Percentiles rank a stretch among this genome's conserved stretches.
Evolutionary conservation across 169 alveolate genomes (phyloP).

Genomic region (Plasmodium reichenowi): DNA sequence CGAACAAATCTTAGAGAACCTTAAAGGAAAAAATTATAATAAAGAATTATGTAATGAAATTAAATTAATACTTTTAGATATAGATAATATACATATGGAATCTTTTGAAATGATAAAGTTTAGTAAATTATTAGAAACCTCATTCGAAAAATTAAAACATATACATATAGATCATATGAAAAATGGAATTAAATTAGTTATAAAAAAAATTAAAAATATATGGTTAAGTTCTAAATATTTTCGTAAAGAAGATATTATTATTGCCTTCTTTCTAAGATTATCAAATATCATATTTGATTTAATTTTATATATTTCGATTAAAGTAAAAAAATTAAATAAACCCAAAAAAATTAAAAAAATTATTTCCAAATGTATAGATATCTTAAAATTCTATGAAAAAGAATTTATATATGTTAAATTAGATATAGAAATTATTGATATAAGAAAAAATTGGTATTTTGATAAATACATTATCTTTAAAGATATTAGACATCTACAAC

Average conservation of each 20-base stretch:
- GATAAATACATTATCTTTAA: constrained; percentile 59
- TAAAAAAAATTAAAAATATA: constrained; percentile 61
- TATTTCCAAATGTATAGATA: constrained; percentile 63
- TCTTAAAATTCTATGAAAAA: constrained; percentile 69
- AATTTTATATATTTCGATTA: constrained; percentile 64
- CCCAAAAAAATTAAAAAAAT: constrained; percentile 60
- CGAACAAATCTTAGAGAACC: constrained; percentile 59
- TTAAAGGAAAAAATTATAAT: constrained; percentile 45
- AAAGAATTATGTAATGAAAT: constrained; percentile 66
- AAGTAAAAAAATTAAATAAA: constrained; percentile 48
- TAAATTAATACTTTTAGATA: constrained; percentile 34
- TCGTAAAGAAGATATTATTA: constrained; percentile 71
- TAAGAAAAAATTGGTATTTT: constrained; percentile 75
- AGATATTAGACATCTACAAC: constrained; percentile 64
- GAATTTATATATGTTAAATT: constrained; percentile 71
- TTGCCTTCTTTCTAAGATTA: constrained; percentile 47
- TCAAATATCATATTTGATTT: constrained; percentile 68
- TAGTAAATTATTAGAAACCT: constrained; percentile 53
- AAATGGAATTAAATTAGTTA: constrained; percentile 69
- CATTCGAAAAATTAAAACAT: constrained; percentile 55
- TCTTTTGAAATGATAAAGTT: constrained; percentile 76
- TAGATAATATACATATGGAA: constrained; percentile 70
- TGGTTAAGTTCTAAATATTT: constrained; percentile 74
- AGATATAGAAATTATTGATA: constrained; percentile 72
- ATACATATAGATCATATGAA: constrained; percentile 51